phyloP scores from a whole-genome alignment of 768 basidiomycete species.

The Auricularia heimuer region DNA sequence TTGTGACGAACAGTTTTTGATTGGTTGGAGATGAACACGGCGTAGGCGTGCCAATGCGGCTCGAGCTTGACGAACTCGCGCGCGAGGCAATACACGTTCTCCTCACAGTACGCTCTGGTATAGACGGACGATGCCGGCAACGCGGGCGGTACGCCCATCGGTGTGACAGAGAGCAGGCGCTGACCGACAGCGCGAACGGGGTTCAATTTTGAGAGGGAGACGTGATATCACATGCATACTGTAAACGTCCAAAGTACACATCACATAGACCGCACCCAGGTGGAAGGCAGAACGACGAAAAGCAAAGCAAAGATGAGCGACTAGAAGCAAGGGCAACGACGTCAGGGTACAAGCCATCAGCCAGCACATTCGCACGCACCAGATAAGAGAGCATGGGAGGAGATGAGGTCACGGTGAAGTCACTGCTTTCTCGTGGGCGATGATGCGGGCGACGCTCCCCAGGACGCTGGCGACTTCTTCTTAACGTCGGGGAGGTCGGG shows the following conservation, averaged over 20 bases:
- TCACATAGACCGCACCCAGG: not conserved
- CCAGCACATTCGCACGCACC: not conserved
- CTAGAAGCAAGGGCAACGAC: not conserved
- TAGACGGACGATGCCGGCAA: constrained; percentile 25
- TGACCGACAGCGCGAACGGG: not conserved
- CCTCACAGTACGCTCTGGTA: constrained; percentile 61
- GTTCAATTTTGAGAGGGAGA: not conserved
- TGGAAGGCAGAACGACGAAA: not conserved
- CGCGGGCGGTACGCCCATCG: not conserved
- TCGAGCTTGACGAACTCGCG: constrained; percentile 29
- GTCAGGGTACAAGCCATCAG: not conserved
- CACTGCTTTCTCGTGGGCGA: not conserved
- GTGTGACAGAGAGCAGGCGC: not conserved
- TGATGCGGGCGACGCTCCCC: constrained; percentile 20
- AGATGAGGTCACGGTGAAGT: not conserved
- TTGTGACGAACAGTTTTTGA: constrained; percentile 38
- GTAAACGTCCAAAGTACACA: not conserved
- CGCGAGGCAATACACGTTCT: constrained; percentile 57
- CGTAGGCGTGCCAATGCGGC: constrained; percentile 39
- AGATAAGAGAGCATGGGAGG: not conserved
- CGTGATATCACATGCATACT: not conserved
- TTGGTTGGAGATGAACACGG: constrained; percentile 58
- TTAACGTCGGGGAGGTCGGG: constrained; percentile 43
- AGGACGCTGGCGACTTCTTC: constrained; percentile 23
- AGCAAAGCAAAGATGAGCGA: not conserved